Percentiles rank a stretch among this genome's conserved stretches.
Evolutionary conservation across 768 basidiomycete species (phyloP).

Genomic region (Mycena filopes): DNA sequence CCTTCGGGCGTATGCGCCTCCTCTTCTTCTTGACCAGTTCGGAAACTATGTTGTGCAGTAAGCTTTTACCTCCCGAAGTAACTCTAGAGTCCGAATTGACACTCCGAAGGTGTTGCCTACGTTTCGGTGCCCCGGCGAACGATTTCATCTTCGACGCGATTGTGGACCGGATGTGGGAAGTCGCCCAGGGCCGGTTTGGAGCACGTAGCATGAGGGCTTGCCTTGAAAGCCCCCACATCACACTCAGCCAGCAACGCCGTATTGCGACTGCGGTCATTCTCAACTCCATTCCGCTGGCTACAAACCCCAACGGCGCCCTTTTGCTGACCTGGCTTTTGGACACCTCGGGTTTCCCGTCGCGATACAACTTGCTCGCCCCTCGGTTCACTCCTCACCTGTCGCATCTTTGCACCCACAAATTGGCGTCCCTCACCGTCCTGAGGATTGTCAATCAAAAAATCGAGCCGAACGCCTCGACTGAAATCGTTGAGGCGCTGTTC

Average conservation of each 20-base stretch:
- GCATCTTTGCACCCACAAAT: slow-evolving; percentile 96
- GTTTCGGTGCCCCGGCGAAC: slow-evolving; percentile 89
- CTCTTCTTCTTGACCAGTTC: slow-evolving; percentile 92
- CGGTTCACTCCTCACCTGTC: slow-evolving; percentile 97
- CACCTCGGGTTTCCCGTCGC: slow-evolving; percentile 93
- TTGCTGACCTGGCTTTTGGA: slow-evolving; percentile 97
- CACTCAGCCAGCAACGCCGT: slow-evolving; percentile 90
- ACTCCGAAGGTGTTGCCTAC: slow-evolving; percentile 78
- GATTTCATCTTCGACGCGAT: slow-evolving; percentile 99
- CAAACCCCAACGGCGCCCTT: slow-evolving; percentile 96
- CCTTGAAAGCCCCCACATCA: slow-evolving; percentile 90
- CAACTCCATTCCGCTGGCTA: slow-evolving; percentile 97
- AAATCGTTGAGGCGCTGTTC: slow-evolving; percentile 91
- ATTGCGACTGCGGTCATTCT: slow-evolving; percentile 94
- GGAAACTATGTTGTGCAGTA: slow-evolving; percentile 95
- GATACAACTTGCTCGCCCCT: slow-evolving; percentile 93
- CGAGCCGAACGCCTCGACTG: slow-evolving; percentile 87
- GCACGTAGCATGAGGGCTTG: slow-evolving; percentile 98
- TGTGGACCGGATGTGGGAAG: slow-evolving; percentile 97
- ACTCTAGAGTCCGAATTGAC: slow-evolving; percentile 10
- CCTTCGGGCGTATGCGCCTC: slow-evolving; percentile 90
- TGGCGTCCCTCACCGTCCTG: slow-evolving; percentile 94
- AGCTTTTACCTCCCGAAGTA: neutral
- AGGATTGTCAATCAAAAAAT: slow-evolving; percentile 97
- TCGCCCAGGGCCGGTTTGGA: slow-evolving; percentile 97